These are phyloP conservation scores for Colletotrichum neosansevieriae DNA, from an alignment of 2,329 filamentous ascomycete genomes.

Conservation along the genomic window DNA sequence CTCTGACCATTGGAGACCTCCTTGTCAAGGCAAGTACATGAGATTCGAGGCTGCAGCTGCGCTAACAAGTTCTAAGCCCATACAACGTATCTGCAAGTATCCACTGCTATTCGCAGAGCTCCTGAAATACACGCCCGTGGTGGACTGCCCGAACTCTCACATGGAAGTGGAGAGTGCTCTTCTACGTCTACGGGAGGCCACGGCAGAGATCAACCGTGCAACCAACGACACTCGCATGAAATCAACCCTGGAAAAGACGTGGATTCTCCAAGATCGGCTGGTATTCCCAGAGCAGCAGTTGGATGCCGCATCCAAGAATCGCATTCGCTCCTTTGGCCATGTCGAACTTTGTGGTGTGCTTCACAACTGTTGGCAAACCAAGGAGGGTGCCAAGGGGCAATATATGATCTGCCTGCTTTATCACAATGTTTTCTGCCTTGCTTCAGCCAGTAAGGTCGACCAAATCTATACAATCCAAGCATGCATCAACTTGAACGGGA, in stretches of 20 bases:
- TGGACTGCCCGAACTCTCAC: conserved; percentile 86
- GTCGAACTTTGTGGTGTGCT: conserved; percentile 85
- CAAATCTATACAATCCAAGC: conserved; percentile 80
- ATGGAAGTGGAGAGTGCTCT: conserved; percentile 82
- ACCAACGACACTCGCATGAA: conserved; percentile 80
- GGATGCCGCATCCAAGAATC: conserved; percentile 67
- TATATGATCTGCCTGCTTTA: conserved; percentile 93
- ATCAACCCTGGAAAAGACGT: conserved; percentile 81
- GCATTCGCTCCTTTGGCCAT: conserved; percentile 85
- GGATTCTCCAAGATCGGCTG: conserved; percentile 85
- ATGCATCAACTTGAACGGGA: conserved; percentile 75
- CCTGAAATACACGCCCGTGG: conserved; percentile 83
- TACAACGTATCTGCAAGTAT: conserved; percentile 93
- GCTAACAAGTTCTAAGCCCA: conserved; percentile 69
- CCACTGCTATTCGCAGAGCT: conserved; percentile 88
- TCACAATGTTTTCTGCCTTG: conserved; percentile 81
- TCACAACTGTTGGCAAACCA: conserved; percentile 84
- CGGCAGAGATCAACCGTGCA: conserved; percentile 85
- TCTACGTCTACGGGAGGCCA: conserved; percentile 78
- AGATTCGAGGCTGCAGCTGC: not conserved
- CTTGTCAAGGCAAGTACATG: conserved; percentile 80
- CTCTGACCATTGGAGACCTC: conserved; percentile 85
- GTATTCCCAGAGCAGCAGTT: conserved; percentile 75
- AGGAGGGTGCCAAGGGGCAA: conserved; percentile 75
- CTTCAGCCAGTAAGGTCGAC: conserved; percentile 72